Base-by-base conservation (phyloP, 2,329 filamentous ascomycete species). In the Trichoderma sp. region DNA sequence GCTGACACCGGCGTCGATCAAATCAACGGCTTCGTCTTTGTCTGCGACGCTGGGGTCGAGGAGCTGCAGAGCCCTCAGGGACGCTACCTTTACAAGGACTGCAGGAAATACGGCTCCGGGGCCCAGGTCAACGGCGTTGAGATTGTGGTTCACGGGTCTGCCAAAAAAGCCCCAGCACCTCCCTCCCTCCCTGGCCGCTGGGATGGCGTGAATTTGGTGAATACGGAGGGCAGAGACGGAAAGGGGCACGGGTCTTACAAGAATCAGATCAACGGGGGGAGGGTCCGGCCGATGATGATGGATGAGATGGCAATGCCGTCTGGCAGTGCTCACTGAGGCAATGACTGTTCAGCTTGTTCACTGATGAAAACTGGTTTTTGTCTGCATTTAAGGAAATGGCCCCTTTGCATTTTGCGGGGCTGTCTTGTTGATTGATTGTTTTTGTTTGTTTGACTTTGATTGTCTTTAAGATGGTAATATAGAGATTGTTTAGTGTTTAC, bases 231-330 rank as follows among this genome's bases (percentile, higher is more conserved):
- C 10, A 57, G 27, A 19, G 67, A 69, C 11, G 24, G 47, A 4
- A 59, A 60, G 55, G 68, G 55, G n/a, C n/a, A n/a, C n/a, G n/a
- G n/a, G n/a, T 2, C 5, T 5, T 27, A n/a, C 8, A 66, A 60
- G 33, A 65, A 55, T 24, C 68, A 69, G 55, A 66, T 69, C 21
- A 69, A 69, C 8, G 68, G 68, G 3, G 68, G 56, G 1, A 60
- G 68, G 35, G 4, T 66, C 11, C 40, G 68, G 37, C 47, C 52
- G 47, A 65, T 69, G 68, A 60, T 40, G 43, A 59, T 55, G 33
- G 24, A 43, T 27, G 68, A 69, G 13, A 52, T 58, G 55, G 61
- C 37, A 1, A 29, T 47, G 13, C 16, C 59, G 16, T 24, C 33
- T n/a, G 47, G 49, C 19, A 31, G 2, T 31, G 33, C 19, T 19